Evolutionary conservation across 768 basidiomycete genomes (phyloP).

Genomic region (Filobasidium wieringae): DNA sequence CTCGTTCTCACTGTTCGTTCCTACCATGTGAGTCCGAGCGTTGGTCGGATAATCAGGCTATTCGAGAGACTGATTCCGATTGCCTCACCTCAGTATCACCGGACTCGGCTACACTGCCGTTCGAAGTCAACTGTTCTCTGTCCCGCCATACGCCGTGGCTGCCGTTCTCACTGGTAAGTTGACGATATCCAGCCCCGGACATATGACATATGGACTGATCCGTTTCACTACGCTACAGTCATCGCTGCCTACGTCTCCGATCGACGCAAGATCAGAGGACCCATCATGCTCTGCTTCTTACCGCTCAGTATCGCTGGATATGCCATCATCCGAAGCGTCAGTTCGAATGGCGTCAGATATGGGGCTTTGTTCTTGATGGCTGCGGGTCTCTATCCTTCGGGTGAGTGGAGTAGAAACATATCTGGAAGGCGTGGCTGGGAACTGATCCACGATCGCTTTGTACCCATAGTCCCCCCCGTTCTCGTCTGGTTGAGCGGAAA

Average conservation of each 20-base stretch:
- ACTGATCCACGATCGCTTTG: neutral
- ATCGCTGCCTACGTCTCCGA: constrained; percentile 21
- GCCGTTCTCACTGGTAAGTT: constrained; percentile 14
- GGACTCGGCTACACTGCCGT: constrained; percentile 23
- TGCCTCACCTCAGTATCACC: constrained; percentile 1
- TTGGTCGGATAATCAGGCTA: neutral
- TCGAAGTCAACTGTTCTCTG: constrained; percentile 24
- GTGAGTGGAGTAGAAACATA: neutral
- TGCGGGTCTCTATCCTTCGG: constrained; percentile 21
- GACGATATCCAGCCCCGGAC: no score
- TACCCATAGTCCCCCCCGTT: constrained; percentile 18
- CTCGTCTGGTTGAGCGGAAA: constrained; percentile 27
- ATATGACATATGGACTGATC: no score
- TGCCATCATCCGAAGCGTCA: constrained; percentile 18
- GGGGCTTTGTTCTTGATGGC: constrained; percentile 26
- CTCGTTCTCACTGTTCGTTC: constrained; percentile 26
- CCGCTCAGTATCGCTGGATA: constrained; percentile 25
- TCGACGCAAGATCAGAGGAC: constrained; percentile 21
- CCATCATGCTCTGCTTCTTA: constrained; percentile 27
- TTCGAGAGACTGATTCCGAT: neutral
- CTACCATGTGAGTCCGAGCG: constrained; percentile 16
- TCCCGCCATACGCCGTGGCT: constrained; percentile 26
- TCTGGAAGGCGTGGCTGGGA: neutral
- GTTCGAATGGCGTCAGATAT: constrained; percentile 17
- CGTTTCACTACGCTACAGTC: no score